These are phyloP conservation scores for Mucor irregularis DNA, from an alignment of 371 early-diverging fungal genomes.

Conservation along the genomic window DNA sequence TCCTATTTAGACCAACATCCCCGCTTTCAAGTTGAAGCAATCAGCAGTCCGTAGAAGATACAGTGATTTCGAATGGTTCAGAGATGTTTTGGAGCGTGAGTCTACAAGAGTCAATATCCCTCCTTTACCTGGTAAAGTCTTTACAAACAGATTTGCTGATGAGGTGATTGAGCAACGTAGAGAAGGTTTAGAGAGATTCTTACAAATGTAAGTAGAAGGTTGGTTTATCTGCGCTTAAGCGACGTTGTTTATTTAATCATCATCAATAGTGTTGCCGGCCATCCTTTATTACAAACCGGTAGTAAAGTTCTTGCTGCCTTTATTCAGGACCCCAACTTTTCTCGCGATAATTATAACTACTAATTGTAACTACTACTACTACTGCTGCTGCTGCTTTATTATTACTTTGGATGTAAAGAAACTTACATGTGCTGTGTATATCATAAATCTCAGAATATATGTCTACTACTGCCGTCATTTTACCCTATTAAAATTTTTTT, in stretches of 20 bases:
- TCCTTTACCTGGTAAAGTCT: conserved; percentile 95
- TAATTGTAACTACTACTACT: too few relatives aligned
- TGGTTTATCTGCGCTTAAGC: not conserved
- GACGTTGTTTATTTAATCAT: not conserved
- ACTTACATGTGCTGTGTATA: too few relatives aligned
- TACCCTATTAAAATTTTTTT: too few relatives aligned
- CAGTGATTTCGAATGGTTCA: conserved; percentile 98
- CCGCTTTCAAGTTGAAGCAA: conserved; percentile 88
- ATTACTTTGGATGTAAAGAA: too few relatives aligned
- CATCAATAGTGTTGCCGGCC: conserved; percentile 86
- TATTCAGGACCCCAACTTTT: conserved; percentile 90
- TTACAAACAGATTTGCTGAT: conserved; percentile 92
- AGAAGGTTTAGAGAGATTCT: conserved; percentile 90
- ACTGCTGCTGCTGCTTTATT: too few relatives aligned
- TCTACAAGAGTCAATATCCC: conserved; percentile 93
- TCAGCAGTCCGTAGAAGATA: conserved; percentile 92
- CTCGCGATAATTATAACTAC: conserved; percentile 73
- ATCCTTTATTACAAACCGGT: conserved; percentile 96
- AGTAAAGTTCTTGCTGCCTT: conserved; percentile 94
- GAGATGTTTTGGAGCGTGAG: conserved; percentile 92
- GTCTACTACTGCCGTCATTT: too few relatives aligned
- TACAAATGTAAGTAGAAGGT: conserved; percentile 83
- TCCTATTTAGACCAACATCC: conserved; percentile 87
- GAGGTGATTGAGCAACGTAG: conserved; percentile 93
- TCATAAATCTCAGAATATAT: too few relatives aligned